Conservation (phyloP, 192 early-diverging fungal genomes). For the Gamsiella multidivaricata region DNA sequence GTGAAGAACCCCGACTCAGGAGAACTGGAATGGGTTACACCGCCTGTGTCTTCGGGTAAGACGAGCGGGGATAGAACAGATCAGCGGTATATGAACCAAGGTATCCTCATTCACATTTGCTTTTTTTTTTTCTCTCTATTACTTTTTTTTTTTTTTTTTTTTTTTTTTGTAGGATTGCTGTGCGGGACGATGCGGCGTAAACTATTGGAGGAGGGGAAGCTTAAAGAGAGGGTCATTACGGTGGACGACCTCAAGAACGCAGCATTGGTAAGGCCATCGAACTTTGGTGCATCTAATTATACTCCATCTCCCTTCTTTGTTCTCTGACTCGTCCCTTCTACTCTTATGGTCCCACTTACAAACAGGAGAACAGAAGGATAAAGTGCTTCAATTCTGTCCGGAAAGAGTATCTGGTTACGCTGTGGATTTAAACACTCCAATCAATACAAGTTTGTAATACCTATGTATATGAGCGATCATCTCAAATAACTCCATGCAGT, state of each 20-base stretch:
- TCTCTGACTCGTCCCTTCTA: slow-evolving; percentile 7
- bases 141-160: slow-evolving; percentile 24
- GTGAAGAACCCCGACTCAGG: slow-evolving; percentile 20
- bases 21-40: slow-evolving; percentile 61
- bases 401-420: slow-evolving; percentile 54
- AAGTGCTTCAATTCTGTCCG: slow-evolving; percentile 69
- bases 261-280: slow-evolving; percentile 47
- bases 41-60: slow-evolving; percentile 32
- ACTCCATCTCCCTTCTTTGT: neutral
- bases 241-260: slow-evolving; percentile 58
- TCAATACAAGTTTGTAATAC: too few species aligned
- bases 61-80: neutral
- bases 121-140: neutral
- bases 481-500: neutral
- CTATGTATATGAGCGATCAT: too few species aligned
- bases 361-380: slow-evolving; percentile 58
- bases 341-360: neutral
- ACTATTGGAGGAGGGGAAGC: slow-evolving; percentile 49
- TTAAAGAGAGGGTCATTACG: slow-evolving; percentile 55
- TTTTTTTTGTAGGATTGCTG: slow-evolving; percentile 53
- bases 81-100: too few species aligned
- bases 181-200: slow-evolving; percentile 58
- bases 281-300: neutral
- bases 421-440: slow-evolving; percentile 8
- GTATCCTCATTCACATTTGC: too few species aligned